These are phyloP conservation scores for Lodderomyces elongisporus DNA, from an alignment of 1,139 yeast species.

Conservation along the genomic window DNA sequence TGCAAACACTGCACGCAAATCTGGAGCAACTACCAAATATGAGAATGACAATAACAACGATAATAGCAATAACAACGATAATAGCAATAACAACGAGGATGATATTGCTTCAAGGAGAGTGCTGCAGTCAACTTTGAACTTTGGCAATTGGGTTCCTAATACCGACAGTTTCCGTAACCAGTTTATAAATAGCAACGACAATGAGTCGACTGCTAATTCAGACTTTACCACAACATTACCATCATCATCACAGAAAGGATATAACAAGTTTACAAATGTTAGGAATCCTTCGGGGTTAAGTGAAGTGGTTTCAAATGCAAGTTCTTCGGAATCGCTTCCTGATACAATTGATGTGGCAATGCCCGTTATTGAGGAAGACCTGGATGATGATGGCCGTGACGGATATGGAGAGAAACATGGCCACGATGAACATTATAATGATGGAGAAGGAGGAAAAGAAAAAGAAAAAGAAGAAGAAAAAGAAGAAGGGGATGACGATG, in stretches of 20 bases:
- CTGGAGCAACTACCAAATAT: no score
- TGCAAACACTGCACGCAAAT: no score
- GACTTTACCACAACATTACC: no score
- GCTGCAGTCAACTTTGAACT: slow-evolving; percentile 36
- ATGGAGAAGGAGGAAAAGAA: no score
- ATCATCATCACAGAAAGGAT: slow-evolving; percentile 19
- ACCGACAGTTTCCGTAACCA: slow-evolving; percentile 47
- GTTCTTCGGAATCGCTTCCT: slow-evolving; percentile 23
- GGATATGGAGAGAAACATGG: slow-evolving; percentile 19
- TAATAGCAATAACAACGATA: slow-evolving; percentile 2
- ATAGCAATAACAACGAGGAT: slow-evolving; percentile 3
- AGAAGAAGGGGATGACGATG: slow-evolving; percentile 17
- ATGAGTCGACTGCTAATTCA: slow-evolving; percentile 35
- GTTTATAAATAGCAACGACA: slow-evolving; percentile 45
- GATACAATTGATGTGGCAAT: slow-evolving; percentile 41
- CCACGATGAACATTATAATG: slow-evolving; percentile 5
- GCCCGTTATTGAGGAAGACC: slow-evolving; percentile 35
- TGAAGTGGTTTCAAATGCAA: slow-evolving; percentile 22
- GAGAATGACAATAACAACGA: no score
- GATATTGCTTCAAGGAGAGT: slow-evolving; percentile 21
- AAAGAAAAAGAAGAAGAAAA: no score
- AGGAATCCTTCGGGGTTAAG: slow-evolving; percentile 20
- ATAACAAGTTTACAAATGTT: slow-evolving; percentile 33
- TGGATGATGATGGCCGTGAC: no score
- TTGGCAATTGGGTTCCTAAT: slow-evolving; percentile 53